Evolutionary conservation across 352 stramenopile genomes (phyloP).

Genomic region (Blastocystis sp.): DNA sequence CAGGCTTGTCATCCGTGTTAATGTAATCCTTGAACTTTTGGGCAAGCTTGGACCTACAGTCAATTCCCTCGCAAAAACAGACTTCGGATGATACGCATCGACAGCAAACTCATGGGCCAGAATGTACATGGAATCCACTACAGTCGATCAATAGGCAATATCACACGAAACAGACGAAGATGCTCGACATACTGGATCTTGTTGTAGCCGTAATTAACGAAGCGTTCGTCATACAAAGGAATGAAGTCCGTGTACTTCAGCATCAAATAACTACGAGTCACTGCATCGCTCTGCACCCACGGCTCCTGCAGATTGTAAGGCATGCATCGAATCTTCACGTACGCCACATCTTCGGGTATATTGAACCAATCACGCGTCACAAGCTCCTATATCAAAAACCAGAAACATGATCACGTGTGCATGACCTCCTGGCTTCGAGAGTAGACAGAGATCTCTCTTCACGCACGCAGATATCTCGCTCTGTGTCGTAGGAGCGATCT

Average conservation of each 20-base stretch:
- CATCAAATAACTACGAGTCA: slow-evolving; percentile 25
- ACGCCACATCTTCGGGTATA: not conserved
- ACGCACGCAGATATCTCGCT: not conserved
- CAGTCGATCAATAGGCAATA: not conserved
- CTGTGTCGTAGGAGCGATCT: not conserved
- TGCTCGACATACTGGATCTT: slow-evolving; percentile 59
- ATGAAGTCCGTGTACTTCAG: not conserved
- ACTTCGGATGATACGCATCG: slow-evolving; percentile 13
- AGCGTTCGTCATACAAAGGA: slow-evolving; percentile 49
- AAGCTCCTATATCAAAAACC: not conserved
- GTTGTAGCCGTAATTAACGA: slow-evolving; percentile 60
- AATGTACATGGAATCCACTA: slow-evolving; percentile 4
- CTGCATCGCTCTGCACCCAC: not conserved
- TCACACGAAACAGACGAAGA: not conserved
- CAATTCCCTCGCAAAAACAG: not conserved
- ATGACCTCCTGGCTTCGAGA: slow-evolving; percentile 8
- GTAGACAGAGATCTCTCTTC: not conserved
- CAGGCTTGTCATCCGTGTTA: slow-evolving; percentile 10
- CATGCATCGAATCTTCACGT: slow-evolving; percentile 3
- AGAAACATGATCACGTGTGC: not conserved
- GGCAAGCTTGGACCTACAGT: slow-evolving; percentile 5
- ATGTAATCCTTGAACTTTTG: not conserved
- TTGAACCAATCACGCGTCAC: not conserved
- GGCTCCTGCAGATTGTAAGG: slow-evolving; percentile 11
- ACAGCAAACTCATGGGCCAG: slow-evolving; percentile 41